A percentile compares a stretch with the other conserved stretches of the same genome.
These are phyloP conservation scores for Penicillium soppii DNA, from an alignment of 495 filamentous ascomycete species.

Conservation along the genomic window DNA sequence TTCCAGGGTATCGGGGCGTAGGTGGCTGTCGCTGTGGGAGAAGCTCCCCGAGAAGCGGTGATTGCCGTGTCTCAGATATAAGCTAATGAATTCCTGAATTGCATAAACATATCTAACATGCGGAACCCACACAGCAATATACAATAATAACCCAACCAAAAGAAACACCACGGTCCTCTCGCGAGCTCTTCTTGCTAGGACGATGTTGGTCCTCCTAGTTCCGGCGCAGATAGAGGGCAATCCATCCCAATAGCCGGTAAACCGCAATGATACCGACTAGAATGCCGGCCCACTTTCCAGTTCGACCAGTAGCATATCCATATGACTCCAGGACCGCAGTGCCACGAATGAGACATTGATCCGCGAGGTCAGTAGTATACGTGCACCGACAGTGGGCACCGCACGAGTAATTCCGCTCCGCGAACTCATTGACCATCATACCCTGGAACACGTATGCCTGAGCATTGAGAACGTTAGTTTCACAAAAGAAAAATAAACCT, in stretches of 20 bases:
- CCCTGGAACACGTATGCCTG: conserved; percentile 78
- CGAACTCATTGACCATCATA: conserved; percentile 89
- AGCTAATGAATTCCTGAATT: neutral
- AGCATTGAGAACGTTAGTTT: neutral
- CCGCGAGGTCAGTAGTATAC: conserved; percentile 61
- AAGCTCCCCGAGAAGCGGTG: neutral
- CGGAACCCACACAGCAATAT: neutral
- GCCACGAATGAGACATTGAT: conserved; percentile 66
- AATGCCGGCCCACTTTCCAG: conserved; percentile 73
- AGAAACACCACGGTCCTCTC: neutral
- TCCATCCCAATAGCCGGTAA: conserved; percentile 64
- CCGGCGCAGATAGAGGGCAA: conserved; percentile 36
- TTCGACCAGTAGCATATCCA: conserved; percentile 61
- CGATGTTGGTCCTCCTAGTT: conserved; percentile 20
- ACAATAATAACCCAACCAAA: neutral
- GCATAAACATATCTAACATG: neutral
- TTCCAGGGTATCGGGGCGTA: neutral
- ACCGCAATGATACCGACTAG: conserved; percentile 69
- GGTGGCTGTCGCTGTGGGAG: neutral
- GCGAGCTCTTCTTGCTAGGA: no score
- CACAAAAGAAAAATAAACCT: neutral
- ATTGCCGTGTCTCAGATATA: neutral
- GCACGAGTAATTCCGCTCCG: conserved; percentile 59
- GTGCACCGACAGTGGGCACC: conserved; percentile 61
- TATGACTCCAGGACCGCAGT: conserved; percentile 65